Conservation (phyloP, 2,329 filamentous ascomycete genomes). For the Fusarium euwallaceae region DNA sequence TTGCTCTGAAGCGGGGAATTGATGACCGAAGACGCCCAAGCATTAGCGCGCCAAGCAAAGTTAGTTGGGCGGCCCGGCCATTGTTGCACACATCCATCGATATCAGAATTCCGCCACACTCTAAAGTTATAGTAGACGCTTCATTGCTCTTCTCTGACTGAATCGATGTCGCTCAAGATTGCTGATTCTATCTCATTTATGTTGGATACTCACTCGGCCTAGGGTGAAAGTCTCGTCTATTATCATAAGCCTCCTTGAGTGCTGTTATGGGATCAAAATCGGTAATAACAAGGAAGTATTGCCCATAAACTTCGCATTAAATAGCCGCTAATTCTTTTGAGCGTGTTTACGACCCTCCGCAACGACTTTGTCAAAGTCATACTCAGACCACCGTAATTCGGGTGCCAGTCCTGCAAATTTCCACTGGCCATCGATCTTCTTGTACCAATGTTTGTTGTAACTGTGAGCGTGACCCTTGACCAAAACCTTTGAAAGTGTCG, state of each 20-base stretch:
- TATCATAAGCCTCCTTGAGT: too few relatives aligned
- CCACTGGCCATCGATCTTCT: neutral
- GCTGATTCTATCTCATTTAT: too few relatives aligned
- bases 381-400: neutral
- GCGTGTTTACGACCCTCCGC: neutral
- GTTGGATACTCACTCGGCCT: too few relatives aligned
- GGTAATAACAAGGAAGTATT: neutral
- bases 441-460: conserved; percentile 5
- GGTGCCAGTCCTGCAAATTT: neutral
- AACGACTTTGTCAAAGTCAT: neutral
- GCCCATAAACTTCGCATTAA: neutral
- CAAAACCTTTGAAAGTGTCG: neutral
- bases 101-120: too few relatives aligned
- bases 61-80: too few relatives aligned
- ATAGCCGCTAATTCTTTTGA: too few relatives aligned
- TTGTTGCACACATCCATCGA: neutral
- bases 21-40: neutral
- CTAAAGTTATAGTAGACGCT: too few relatives aligned
- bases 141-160: too few relatives aligned
- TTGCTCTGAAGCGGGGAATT: neutral
- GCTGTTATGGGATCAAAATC: neutral
- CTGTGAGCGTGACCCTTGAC: conserved; percentile 5
- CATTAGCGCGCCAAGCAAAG: neutral
- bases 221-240: too few relatives aligned
- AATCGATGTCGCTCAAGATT: too few relatives aligned